Conservation (phyloP, 2,329 filamentous ascomycete genomes). For the Rhinocladiella similis region DNA sequence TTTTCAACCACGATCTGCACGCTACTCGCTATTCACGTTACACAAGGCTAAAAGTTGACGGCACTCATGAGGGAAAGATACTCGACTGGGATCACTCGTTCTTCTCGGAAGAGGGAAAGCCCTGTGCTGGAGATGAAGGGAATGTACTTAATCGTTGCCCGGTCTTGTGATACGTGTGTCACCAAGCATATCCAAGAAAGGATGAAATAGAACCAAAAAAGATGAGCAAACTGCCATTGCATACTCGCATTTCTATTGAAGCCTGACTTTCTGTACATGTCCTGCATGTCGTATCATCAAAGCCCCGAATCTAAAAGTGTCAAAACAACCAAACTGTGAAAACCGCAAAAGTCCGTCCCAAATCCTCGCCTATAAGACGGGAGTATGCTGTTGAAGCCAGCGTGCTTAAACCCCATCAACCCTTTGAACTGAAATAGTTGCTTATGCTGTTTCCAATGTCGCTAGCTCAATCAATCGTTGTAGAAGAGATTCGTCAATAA, state of each 20-base stretch:
- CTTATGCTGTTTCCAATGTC: too few relatives aligned
- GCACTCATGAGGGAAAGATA: constrained; percentile 99
- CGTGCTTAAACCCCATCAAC: too few relatives aligned
- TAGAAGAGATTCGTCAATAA: too few relatives aligned
- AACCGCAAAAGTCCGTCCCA: too few relatives aligned
- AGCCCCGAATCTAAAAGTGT: too few relatives aligned
- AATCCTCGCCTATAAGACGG: too few relatives aligned
- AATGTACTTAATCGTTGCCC: constrained; percentile 88
- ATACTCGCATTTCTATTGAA: not conserved
- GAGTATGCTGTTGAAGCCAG: too few relatives aligned
- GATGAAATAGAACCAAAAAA: constrained; percentile 4
- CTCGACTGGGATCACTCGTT: constrained; percentile 56
- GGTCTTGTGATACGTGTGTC: constrained; percentile 7
- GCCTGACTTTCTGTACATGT: not conserved
- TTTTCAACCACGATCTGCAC: too few relatives aligned
- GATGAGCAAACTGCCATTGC: not conserved
- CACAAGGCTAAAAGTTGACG: constrained; percentile 44
- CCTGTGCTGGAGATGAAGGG: constrained; percentile 79
- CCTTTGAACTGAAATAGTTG: too few relatives aligned
- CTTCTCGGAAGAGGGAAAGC: constrained; percentile 78
- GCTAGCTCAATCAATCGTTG: too few relatives aligned
- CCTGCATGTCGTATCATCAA: not conserved
- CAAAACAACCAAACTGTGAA: too few relatives aligned
- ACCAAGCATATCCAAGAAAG: not conserved
- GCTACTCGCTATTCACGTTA: not conserved